Percentiles rank a stretch among this genome's conserved stretches.
These are phyloP conservation scores for Pseudogymnoascus sp. DNA, from an alignment of 2,329 filamentous ascomycete genomes.

Conservation along the genomic window DNA sequence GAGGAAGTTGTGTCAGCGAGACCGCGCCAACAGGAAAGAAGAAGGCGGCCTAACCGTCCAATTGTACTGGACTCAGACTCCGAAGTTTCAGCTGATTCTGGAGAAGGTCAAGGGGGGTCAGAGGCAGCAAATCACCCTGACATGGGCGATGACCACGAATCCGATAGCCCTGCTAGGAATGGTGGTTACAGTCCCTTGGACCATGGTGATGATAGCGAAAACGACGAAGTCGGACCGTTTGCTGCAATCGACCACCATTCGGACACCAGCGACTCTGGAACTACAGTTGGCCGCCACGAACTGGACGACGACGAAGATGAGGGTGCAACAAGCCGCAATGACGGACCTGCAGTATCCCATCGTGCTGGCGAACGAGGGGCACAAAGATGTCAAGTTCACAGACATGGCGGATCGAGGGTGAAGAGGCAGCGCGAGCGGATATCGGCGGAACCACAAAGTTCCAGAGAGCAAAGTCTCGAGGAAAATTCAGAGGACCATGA, in stretches of 20 bases:
- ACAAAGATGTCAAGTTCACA: neutral
- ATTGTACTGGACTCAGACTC: constrained; percentile 5
- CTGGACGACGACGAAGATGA: constrained; percentile 19
- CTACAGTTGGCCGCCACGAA: constrained; percentile 11
- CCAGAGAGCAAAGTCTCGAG: constrained; percentile 10
- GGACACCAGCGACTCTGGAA: constrained; percentile 12
- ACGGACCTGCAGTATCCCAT: constrained; percentile 9
- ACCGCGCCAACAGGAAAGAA: constrained; percentile 9
- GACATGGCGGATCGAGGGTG: neutral
- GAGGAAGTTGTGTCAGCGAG: constrained; percentile 9
- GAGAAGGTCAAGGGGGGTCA: constrained; percentile 22
- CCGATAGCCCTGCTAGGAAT: constrained; percentile 11
- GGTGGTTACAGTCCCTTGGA: constrained; percentile 30
- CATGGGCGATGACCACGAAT: neutral
- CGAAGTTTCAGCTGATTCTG: constrained; percentile 19
- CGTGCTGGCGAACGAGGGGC: neutral
- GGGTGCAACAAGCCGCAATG: constrained; percentile 25
- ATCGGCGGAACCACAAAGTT: neutral
- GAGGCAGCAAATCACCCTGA: constrained; percentile 17
- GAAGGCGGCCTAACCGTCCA: neutral
- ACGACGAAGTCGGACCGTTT: constrained; percentile 14
- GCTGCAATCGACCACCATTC: neutral
- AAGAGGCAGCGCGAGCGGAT: neutral
- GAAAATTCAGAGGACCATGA: constrained; percentile 21
- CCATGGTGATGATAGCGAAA: constrained; percentile 26